Evolutionary conservation across 805 yeast genomes (phyloP).

Genomic region (Hanseniaspora guilliermondii): DNA sequence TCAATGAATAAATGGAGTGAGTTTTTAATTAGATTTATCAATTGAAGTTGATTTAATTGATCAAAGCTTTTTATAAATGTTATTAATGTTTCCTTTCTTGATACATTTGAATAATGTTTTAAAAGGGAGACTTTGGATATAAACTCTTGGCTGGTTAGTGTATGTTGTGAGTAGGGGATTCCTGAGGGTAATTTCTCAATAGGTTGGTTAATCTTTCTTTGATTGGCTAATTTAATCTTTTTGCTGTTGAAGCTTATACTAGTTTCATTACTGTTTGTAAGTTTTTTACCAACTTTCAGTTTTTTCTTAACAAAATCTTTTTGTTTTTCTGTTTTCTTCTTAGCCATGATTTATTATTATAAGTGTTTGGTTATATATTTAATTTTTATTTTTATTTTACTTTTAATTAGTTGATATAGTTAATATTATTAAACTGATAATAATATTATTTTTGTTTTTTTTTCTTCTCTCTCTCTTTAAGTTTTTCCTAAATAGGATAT

Average conservation of each 20-base stretch:
- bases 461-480: not conserved
- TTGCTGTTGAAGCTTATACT: conserved; percentile 76
- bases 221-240: conserved; percentile 26
- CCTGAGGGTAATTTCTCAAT: not conserved
- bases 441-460: not conserved
- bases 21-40: conserved; percentile 29
- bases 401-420: too few species aligned
- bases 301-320: conserved; percentile 50
- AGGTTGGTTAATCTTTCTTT: conserved; percentile 19
- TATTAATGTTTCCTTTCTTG: conserved; percentile 59
- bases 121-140: conserved; percentile 55
- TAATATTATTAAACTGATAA: not conserved
- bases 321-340: conserved; percentile 31
- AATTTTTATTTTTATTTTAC: too few species aligned
- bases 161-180: not conserved
- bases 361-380: not conserved
- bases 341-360: conserved; percentile 21
- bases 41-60: conserved; percentile 22
- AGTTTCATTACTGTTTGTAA: conserved; percentile 62
- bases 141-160: conserved; percentile 30
- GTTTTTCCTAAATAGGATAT: not conserved
- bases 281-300: conserved; percentile 77
- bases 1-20: conserved; percentile 36
- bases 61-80: conserved; percentile 36
- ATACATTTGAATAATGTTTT: conserved; percentile 58